A percentile compares a stretch with the other conserved stretches of the same genome.
Evolutionary conservation across 441 rosid species (phyloP).

Genomic region (Capsella rubella): DNA sequence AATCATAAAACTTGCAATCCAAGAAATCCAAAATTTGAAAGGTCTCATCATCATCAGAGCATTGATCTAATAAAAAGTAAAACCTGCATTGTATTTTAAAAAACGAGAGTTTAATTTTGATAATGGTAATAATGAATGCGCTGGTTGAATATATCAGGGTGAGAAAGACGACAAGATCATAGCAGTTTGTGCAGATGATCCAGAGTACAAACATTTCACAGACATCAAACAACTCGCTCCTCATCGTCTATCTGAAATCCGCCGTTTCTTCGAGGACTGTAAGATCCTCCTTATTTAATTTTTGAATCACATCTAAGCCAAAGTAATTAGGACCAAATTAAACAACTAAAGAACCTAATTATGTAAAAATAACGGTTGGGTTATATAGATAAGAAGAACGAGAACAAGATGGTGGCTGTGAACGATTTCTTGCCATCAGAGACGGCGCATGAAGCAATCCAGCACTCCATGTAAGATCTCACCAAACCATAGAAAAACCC

Average conservation of each 20-base stretch:
- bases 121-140: too few relatives aligned
- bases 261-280: slow-evolving; percentile 97
- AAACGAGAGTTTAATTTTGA: too few relatives aligned
- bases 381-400: slow-evolving; percentile 85
- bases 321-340: too few relatives aligned
- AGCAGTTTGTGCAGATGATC: slow-evolving; percentile 98
- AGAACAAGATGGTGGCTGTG: slow-evolving; percentile 97
- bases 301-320: not conserved
- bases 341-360: too few relatives aligned
- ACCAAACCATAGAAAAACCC: not conserved
- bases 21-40: not conserved
- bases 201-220: slow-evolving; percentile 88
- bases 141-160: slow-evolving; percentile 54
- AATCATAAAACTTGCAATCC: not conserved
- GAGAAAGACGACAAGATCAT: slow-evolving; percentile 98
- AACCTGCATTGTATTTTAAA: too few relatives aligned
- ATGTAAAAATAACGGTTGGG: not conserved
- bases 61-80: not conserved
- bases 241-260: slow-evolving; percentile 93
- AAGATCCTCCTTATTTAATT: slow-evolving; percentile 47
- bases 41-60: not conserved
- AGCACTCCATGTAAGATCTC: slow-evolving; percentile 78
- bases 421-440: slow-evolving; percentile 80
- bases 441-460: slow-evolving; percentile 75
- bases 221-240: slow-evolving; percentile 95